Evolutionary conservation across 805 yeast species (phyloP).

Genomic region (Saturnispora kantuleensis): DNA sequence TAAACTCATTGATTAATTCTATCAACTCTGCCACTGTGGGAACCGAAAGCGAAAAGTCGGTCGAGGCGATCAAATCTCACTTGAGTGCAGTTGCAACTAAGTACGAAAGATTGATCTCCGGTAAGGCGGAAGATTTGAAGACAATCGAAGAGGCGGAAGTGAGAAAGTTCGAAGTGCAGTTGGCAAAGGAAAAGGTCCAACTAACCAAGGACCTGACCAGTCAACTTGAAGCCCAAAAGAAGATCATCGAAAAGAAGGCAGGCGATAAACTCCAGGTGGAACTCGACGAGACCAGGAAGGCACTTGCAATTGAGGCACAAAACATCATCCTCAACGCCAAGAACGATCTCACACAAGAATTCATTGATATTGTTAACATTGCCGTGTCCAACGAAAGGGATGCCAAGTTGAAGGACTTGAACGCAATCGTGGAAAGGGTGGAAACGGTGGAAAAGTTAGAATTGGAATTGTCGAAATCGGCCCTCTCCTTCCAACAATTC

Average conservation of each 20-base stretch:
- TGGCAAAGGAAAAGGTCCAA: conserved; percentile 33
- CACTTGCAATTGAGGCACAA: conserved; percentile 59
- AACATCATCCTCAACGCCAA: conserved; percentile 62
- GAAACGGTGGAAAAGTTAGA: conserved; percentile 48
- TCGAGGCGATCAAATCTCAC: conserved; percentile 18
- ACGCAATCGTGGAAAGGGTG: conserved; percentile 46
- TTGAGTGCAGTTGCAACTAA: conserved; percentile 17
- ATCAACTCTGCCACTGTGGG: conserved; percentile 18
- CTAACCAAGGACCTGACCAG: conserved; percentile 48
- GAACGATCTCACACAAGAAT: conserved; percentile 57
- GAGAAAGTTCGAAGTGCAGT: conserved; percentile 27
- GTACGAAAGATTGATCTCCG: conserved; percentile 17
- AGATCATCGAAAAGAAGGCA: conserved; percentile 50
- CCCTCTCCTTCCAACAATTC: conserved; percentile 30
- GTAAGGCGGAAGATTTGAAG: conserved; percentile 22
- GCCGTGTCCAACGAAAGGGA: conserved; percentile 66
- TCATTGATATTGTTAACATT: conserved; percentile 46
- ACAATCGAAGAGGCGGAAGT: conserved; percentile 5
- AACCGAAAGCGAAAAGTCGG: conserved; percentile 16
- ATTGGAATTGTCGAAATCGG: conserved; percentile 31
- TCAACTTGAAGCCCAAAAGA: conserved; percentile 54
- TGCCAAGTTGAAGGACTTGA: conserved; percentile 64
- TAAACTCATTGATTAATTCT: conserved; percentile 29
- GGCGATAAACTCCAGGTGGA: conserved; percentile 50
- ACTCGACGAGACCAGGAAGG: conserved; percentile 55